These are phyloP conservation scores for Chaetoceros tenuissimus DNA, from an alignment of 108 stramenopile genomes.

Conservation along the genomic window DNA sequence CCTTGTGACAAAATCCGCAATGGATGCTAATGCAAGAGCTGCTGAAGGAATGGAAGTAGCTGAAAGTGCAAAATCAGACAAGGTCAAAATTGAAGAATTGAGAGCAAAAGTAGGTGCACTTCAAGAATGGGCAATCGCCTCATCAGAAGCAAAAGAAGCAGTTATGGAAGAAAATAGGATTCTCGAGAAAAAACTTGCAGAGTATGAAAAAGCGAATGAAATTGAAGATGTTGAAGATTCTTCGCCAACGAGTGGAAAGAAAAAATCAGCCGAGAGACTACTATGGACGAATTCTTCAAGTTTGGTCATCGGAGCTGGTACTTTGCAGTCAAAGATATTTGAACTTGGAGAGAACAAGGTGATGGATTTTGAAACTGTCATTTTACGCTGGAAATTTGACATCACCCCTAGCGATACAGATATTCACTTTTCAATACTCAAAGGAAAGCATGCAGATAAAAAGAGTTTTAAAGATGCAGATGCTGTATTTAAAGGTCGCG, in stretches of 20 bases:
- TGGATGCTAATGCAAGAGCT: conserved; percentile 60
- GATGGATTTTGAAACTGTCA: conserved; percentile 33
- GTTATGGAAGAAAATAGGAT: conserved; percentile 49
- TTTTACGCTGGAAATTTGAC: conserved; percentile 85
- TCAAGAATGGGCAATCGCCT: conserved; percentile 82
- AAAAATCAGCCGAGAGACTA: conserved; percentile 19
- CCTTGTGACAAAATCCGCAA: conserved; percentile 56
- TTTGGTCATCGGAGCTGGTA: conserved; percentile 74
- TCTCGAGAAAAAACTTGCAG: conserved; percentile 51
- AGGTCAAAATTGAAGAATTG: conserved; percentile 56
- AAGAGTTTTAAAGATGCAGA: conserved; percentile 42
- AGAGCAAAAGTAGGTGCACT: conserved; percentile 72
- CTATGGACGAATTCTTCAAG: conserved; percentile 54
- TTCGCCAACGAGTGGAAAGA: conserved; percentile 1
- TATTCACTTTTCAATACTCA: conserved; percentile 65
- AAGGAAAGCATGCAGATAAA: conserved; percentile 56
- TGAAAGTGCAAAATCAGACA: conserved; percentile 52
- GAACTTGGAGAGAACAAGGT: conserved; percentile 37
- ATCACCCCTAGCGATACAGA: conserved; percentile 50
- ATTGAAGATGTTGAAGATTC: conserved; percentile 4
- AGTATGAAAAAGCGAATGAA: conserved; percentile 9
- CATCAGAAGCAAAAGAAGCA: conserved; percentile 66
- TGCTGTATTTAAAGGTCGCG: conserved; percentile 32
- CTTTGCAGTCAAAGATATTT: conserved; percentile 32
- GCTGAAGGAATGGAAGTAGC: conserved; percentile 62